Evolutionary conservation across 2,329 filamentous ascomycete species (phyloP).

Genomic region (Amphichorda felina): DNA sequence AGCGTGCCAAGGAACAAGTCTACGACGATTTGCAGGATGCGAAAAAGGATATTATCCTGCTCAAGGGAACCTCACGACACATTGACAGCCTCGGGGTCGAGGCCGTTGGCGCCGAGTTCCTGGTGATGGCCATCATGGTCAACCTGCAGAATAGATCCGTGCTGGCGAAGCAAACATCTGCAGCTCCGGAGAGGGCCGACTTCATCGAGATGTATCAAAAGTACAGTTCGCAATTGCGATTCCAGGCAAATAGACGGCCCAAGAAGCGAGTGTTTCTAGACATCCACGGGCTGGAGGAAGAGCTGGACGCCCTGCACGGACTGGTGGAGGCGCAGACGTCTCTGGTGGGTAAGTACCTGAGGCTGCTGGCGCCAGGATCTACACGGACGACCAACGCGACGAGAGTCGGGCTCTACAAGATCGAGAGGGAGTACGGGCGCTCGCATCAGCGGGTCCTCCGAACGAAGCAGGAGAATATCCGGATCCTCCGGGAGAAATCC

Average conservation of each 20-base stretch:
- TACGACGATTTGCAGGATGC: conserved; percentile 5
- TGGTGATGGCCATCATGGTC: conserved; percentile 1
- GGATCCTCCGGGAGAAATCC: not conserved
- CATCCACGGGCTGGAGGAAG: conserved; percentile 9
- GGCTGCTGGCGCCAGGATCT: conserved; percentile 2
- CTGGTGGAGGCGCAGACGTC: conserved; percentile 4
- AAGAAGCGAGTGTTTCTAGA: conserved; percentile 7
- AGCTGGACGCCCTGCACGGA: conserved; percentile 7
- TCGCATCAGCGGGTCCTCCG: not conserved
- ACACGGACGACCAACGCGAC: not conserved
- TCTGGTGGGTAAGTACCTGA: not conserved
- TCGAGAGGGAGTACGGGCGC: not conserved
- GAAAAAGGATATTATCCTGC: conserved; percentile 8
- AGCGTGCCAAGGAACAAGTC: not conserved
- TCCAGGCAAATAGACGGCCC: conserved; percentile 6
- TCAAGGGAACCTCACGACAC: conserved; percentile 5
- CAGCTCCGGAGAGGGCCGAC: not conserved
- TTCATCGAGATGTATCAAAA: conserved; percentile 5
- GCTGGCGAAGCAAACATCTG: not conserved
- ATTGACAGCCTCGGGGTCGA: conserved; percentile 3
- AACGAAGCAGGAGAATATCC: conserved; percentile 1
- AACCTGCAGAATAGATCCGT: conserved; percentile 4
- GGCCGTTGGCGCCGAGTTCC: conserved; percentile 6
- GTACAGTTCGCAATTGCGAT: conserved; percentile 4
- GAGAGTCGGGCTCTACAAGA: conserved; percentile 2